Base-by-base conservation (phyloP, 495 filamentous ascomycete species). In the Neurospora sp. region DNA sequence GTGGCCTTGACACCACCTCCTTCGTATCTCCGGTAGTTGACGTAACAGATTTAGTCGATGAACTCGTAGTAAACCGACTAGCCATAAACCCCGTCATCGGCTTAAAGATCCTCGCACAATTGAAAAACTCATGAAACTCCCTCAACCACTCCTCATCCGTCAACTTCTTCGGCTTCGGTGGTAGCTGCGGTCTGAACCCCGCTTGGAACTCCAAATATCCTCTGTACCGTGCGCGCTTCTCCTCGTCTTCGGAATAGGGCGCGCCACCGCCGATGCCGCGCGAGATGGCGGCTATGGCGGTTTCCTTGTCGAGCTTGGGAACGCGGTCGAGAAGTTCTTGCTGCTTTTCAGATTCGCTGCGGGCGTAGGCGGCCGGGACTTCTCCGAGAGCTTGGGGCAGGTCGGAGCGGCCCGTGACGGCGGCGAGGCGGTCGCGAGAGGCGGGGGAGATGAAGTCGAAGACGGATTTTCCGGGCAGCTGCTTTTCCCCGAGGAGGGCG, bases 61-160 rank as follows among this genome's bases (percentile, higher is more conserved):
- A 31, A 31, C 27, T 31, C 14, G 78, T 91, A 0, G 93, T 98
- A 78, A 99, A 99, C 5, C 94, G 90, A 35, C 92, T 92, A 20
- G 96, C 96, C 92, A 99, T 98, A 73, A 92, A 85, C 0, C 93
- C 93, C 38, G 91, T 92, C 86, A 97, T 91, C 1, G 96, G 96
- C 80, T 92, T 94, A 85, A 98, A 98, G 8, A 98, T 94, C 77
- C 91, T 87, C 8, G 96, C 96, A 39, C 93, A 95, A 73, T 91
- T 92, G 48, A 90, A 86, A 79, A 99, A 99, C 79, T 99, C 96
- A 54, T 89, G 81, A 70, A 97, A 85, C 80, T 99, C 96, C 72
- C 88, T 89, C 7, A 89, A 79, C 92, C 92, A 97, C 40, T 93
- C 92, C 46, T 92, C 89, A 20, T 84, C 89, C 23, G 83, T 88